These are phyloP conservation scores for Jatropha multifida DNA, from an alignment of 441 rosid species.

Conservation along the genomic window DNA sequence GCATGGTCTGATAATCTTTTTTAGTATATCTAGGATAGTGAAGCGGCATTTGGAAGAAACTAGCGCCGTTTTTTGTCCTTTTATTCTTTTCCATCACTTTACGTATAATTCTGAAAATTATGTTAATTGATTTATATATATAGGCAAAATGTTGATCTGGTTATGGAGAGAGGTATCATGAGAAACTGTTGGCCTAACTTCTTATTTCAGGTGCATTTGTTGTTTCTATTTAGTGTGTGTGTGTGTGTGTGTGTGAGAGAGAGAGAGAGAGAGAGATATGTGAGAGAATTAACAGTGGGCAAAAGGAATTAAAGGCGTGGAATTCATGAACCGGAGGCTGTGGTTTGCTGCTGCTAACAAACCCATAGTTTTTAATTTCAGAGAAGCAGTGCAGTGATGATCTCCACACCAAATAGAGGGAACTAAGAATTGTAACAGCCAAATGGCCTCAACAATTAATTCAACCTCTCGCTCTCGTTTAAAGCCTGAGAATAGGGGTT, in stretches of 20 bases:
- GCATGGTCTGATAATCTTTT: conserved; percentile 34
- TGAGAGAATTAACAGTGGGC: not conserved
- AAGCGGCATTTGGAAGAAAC: conserved; percentile 52
- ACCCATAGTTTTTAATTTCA: too few relatives aligned
- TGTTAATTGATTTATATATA: not conserved
- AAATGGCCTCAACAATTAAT: too few relatives aligned
- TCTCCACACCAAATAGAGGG: too few relatives aligned
- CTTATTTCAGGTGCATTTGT: not conserved
- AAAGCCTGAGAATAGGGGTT: too few relatives aligned
- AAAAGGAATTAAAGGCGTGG: not conserved
- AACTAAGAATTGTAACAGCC: too few relatives aligned
- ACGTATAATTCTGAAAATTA: not conserved
- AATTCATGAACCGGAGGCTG: not conserved
- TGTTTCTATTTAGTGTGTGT: conserved; percentile 1
- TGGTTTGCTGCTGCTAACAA: too few relatives aligned
- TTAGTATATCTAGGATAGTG: conserved; percentile 36
- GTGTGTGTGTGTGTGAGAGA: too few relatives aligned
- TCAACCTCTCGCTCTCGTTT: too few relatives aligned
- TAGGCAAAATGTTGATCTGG: not conserved
- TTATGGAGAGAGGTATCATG: not conserved
- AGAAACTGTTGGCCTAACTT: conserved; percentile 15
- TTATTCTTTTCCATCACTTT: conserved; percentile 21
- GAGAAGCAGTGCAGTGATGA: too few relatives aligned
- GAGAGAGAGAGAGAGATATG: too few relatives aligned
- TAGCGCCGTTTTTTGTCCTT: not conserved